phyloP scores from a whole-genome alignment of 768 basidiomycete genomes.

The Baorangia bicolor region DNA sequence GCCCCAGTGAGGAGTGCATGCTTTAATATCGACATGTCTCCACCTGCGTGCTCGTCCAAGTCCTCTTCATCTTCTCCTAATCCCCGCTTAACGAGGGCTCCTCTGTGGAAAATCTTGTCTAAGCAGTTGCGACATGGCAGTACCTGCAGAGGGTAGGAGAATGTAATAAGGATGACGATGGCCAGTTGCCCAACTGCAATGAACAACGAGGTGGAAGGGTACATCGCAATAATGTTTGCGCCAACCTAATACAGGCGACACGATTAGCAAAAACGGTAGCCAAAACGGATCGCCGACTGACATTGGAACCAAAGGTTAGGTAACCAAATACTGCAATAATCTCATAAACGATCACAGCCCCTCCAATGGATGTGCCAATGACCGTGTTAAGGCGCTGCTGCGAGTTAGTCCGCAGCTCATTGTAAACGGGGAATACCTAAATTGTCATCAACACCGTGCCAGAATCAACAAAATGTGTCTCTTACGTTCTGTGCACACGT shows the following conservation, averaged over 20 bases:
- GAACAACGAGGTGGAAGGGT: conserved; percentile 85
- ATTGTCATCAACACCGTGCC: conserved; percentile 1
- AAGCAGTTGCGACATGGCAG: conserved; percentile 91
- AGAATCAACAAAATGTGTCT: conserved; percentile 4
- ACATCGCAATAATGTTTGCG: conserved; percentile 94
- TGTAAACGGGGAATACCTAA: conserved; percentile 91
- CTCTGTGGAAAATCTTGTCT: conserved; percentile 78
- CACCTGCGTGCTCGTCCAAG: conserved; percentile 52
- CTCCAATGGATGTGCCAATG: conserved; percentile 83
- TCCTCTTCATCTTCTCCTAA: conserved; percentile 49
- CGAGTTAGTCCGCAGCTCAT: conserved; percentile 80
- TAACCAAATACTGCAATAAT: conserved; percentile 88
- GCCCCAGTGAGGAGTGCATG: conserved; percentile 67
- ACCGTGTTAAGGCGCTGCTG: conserved; percentile 86
- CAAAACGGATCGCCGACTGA: conserved; percentile 30
- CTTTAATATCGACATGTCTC: conserved; percentile 66
- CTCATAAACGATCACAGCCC: conserved; percentile 82
- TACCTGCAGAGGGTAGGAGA: conserved; percentile 93
- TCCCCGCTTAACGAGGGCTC: conserved; percentile 35
- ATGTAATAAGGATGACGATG: conserved; percentile 85
- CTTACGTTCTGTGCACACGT: conserved; percentile 92
- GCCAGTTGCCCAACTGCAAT: conserved; percentile 92
- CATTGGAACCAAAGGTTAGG: conserved; percentile 88
- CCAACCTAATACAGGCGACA: conserved; percentile 54
- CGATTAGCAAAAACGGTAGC: not conserved